These are phyloP conservation scores for Dothiorella sarmentorum DNA, from an alignment of 2,329 filamentous ascomycete species.

Conservation along the genomic window DNA sequence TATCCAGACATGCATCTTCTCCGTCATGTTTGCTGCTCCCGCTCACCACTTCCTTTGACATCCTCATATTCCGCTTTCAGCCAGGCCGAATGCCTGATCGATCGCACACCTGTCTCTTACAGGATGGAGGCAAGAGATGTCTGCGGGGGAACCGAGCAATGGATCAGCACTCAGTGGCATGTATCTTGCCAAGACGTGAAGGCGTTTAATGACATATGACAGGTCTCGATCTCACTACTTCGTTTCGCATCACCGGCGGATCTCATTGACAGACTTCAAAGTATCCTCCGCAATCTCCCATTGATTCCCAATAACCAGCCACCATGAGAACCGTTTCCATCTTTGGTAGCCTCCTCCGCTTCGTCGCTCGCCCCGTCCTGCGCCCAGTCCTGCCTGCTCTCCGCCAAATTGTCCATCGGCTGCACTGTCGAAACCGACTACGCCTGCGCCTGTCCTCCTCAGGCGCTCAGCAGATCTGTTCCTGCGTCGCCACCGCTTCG, in stretches of 20 bases:
- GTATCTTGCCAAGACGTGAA: conserved; percentile 5
- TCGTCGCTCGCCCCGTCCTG: conserved; percentile 9
- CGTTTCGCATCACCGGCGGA: neutral
- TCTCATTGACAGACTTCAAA: neutral
- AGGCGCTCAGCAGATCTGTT: conserved; percentile 7
- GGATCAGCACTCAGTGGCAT: conserved; percentile 3
- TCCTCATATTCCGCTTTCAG: neutral
- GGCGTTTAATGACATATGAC: neutral
- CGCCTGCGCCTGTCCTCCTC: conserved; percentile 11
- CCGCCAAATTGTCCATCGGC: conserved; percentile 4
- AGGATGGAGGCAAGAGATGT: neutral
- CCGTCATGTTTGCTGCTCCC: neutral
- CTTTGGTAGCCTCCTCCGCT: neutral
- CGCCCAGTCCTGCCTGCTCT: conserved; percentile 10
- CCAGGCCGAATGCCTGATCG: neutral
- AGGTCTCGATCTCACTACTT: neutral
- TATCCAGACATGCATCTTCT: neutral
- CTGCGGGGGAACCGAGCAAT: neutral
- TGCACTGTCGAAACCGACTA: conserved; percentile 16
- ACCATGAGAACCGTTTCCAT: conserved; percentile 4
- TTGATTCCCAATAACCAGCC: neutral
- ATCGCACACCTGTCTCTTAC: neutral
- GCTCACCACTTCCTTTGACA: neutral
- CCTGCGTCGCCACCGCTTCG: conserved; percentile 8
- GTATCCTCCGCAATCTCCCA: neutral